Evolutionary conservation across 2,329 filamentous ascomycete species (phyloP).

Genomic region (Colletotrichum sojae): DNA sequence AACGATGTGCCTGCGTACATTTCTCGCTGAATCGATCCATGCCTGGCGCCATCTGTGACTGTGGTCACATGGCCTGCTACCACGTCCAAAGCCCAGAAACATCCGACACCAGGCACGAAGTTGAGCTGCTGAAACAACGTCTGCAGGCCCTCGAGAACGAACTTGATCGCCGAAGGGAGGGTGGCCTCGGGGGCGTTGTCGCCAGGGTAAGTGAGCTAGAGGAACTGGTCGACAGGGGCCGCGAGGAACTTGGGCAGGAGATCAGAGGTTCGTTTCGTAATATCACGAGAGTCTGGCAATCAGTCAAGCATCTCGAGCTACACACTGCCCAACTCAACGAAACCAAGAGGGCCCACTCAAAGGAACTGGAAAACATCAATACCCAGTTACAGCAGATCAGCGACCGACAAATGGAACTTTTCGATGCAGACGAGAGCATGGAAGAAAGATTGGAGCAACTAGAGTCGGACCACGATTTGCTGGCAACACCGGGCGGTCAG

Average conservation of each 20-base stretch:
- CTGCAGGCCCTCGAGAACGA: slow-evolving; percentile 61
- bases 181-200: slow-evolving; percentile 56
- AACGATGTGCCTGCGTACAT: slow-evolving; percentile 71
- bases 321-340: slow-evolving; percentile 53
- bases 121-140: slow-evolving; percentile 64
- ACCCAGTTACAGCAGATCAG: slow-evolving; percentile 41
- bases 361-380: slow-evolving; percentile 59
- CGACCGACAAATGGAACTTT: slow-evolving; percentile 64
- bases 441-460: slow-evolving; percentile 69
- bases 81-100: slow-evolving; percentile 65
- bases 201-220: slow-evolving; percentile 66
- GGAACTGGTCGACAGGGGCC: slow-evolving; percentile 67
- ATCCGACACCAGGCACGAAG: slow-evolving; percentile 60
- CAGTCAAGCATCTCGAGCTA: slow-evolving; percentile 62
- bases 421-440: slow-evolving; percentile 65
- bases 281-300: slow-evolving; percentile 67
- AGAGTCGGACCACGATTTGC: slow-evolving; percentile 52
- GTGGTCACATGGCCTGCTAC: slow-evolving; percentile 73
- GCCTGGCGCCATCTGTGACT: slow-evolving; percentile 70
- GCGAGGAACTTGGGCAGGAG: slow-evolving; percentile 65
- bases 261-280: slow-evolving; percentile 70
- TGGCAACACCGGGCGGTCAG: slow-evolving; percentile 19
- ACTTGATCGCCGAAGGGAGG: slow-evolving; percentile 53
- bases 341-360: slow-evolving; percentile 55
- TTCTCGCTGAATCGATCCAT: slow-evolving; percentile 69